These are phyloP conservation scores for Neurospora cerealis DNA, from an alignment of 495 filamentous ascomycete genomes.

Conservation along the genomic window DNA sequence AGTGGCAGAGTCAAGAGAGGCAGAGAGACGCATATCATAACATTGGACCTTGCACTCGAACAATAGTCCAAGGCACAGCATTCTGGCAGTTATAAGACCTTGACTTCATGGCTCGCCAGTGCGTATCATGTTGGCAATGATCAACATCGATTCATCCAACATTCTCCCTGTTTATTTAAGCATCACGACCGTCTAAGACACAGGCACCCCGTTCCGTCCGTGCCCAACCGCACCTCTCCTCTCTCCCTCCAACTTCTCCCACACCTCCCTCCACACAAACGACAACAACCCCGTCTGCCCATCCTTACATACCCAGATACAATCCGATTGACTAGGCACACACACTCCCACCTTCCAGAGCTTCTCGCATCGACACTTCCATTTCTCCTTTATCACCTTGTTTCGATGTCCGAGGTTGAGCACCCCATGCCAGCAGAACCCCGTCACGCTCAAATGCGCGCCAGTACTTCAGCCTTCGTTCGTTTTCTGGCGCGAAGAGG, in stretches of 20 bases:
- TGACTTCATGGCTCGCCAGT: too few species aligned
- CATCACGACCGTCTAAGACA: too few species aligned
- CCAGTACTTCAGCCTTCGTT: not conserved
- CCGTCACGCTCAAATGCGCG: not conserved
- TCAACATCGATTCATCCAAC: too few species aligned
- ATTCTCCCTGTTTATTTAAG: too few species aligned
- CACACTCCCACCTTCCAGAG: not conserved
- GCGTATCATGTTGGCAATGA: too few species aligned
- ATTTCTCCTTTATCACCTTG: not conserved
- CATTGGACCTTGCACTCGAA: too few species aligned
- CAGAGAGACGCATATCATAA: too few species aligned
- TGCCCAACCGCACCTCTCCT: not conserved
- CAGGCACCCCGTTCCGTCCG: not conserved
- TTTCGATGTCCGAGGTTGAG: not conserved
- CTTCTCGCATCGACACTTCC: not conserved
- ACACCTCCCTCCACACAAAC: not conserved
- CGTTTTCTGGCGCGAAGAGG: not conserved
- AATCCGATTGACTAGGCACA: not conserved
- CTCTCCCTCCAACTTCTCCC: not conserved
- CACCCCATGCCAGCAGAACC: not conserved
- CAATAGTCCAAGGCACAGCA: too few species aligned
- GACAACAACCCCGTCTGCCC: not conserved
- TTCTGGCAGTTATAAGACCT: too few species aligned
- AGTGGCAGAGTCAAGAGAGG: too few species aligned
- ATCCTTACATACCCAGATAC: not conserved